Evolutionary conservation across 306 rosid genomes (phyloP), one percentile per base, ranked within the genome.

Genomic region (Castanea sativa): DNA sequence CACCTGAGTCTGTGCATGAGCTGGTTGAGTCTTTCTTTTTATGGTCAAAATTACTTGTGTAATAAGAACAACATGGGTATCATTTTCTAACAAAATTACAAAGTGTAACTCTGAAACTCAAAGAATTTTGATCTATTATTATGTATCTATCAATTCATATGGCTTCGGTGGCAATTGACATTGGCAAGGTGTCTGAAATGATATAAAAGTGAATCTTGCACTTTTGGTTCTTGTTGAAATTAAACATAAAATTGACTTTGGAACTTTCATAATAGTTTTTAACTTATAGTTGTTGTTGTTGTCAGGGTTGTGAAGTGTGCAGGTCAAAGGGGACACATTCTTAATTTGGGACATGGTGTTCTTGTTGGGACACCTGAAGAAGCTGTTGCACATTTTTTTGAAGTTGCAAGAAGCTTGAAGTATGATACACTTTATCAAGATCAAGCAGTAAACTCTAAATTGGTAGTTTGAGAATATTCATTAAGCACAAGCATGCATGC

Each of bases 311-410:
- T 91, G 87, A 92, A 85, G 75, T 81, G 90, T 82, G 96, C 99
- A 41, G 97, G 99, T 61, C 93, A 91, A 14, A 88, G 90, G 73
- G 90, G 94, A 52, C 99, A 92, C 89, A 95, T 95, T 83, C 99
- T 95, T 76, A 92, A 95, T 83, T 88, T 92, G 18, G 99, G 98
- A 21, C 96, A 95, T 58, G 97, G 99, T 43, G 99, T 95, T 86
- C 94, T 95, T 52, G 93, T 90, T 30, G 91, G 94, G 76, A 92
- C 94, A 19, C 99, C 98, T 5, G 98, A 95, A 87, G 98, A 91
- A 84, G 95, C 97, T 19, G 98, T 95, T 73, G 91, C 90, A 51
- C 99, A 95, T 90, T 95, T 95, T 92, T 95, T 93, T 77, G 99
- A 95, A 19, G 99, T 92, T 41, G 85, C 98, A 30, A 92, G 90